Conservation (phyloP, 1,284 basidiomycete species). For the Coniferiporia sulphurascens region DNA sequence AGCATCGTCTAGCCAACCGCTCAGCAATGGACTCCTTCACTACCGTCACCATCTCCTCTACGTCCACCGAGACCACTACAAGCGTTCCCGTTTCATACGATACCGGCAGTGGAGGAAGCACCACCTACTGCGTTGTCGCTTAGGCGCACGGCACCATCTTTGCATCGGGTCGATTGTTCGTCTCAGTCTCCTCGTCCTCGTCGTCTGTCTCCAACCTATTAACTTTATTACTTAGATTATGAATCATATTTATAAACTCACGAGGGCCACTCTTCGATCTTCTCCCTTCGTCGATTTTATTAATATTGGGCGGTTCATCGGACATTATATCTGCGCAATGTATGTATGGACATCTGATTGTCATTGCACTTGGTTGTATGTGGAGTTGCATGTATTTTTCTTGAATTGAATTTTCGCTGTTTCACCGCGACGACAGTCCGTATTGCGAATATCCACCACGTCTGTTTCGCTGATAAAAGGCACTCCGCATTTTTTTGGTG, state of each 20-base stretch:
- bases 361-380: background rate
- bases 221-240: background rate
- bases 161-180: background rate
- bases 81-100: slow-evolving; percentile 1
- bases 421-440: too few relatives aligned
- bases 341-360: background rate
- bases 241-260: background rate
- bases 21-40: background rate
- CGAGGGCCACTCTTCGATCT: background rate
- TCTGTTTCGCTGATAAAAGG: too few relatives aligned
- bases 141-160: background rate
- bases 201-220: background rate
- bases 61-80: background rate
- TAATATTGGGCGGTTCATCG: background rate
- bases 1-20: background rate
- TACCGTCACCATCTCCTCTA: background rate
- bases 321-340: background rate
- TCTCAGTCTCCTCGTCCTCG: background rate
- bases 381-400: background rate
- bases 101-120: background rate
- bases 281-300: background rate
- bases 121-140: slow-evolving; percentile 1
- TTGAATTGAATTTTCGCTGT: too few relatives aligned
- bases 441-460: too few relatives aligned
- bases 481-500: too few relatives aligned